Conservation (phyloP, 768 basidiomycete species). For the Lyophyllum semitale region DNA sequence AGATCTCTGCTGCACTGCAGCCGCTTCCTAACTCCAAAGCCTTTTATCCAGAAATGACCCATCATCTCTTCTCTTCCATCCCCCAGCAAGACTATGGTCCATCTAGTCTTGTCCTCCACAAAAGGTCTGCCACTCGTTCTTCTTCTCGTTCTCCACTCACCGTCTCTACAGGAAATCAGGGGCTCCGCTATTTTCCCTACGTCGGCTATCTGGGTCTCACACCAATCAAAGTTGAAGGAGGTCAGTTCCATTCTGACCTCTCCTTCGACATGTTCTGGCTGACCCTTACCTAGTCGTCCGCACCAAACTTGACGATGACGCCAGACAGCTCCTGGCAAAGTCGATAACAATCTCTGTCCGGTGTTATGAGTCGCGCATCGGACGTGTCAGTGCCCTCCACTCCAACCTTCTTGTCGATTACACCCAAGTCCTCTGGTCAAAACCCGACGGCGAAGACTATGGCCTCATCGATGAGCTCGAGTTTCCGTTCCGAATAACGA, state of each 20-base stretch:
- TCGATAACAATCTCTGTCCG: conserved; percentile 74
- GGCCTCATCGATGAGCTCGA: conserved; percentile 66
- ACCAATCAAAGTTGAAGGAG: conserved; percentile 75
- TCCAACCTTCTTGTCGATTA: conserved; percentile 73
- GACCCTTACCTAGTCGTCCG: conserved; percentile 53
- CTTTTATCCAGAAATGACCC: conserved; percentile 41
- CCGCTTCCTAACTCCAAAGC: conserved; percentile 38
- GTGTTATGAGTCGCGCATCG: conserved; percentile 79
- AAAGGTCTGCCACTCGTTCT: conserved; percentile 39
- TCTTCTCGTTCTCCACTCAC: conserved; percentile 10
- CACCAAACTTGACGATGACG: conserved; percentile 71
- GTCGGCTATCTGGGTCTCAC: conserved; percentile 81
- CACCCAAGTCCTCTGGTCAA: conserved; percentile 68
- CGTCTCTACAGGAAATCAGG: conserved; percentile 54
- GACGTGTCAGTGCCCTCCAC: conserved; percentile 55
- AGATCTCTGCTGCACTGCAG: conserved; percentile 36
- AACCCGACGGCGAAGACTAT: conserved; percentile 57
- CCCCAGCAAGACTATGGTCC: conserved; percentile 55
- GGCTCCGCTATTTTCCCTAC: conserved; percentile 72
- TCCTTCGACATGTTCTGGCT: conserved; percentile 9
- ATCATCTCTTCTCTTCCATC: conserved; percentile 28
- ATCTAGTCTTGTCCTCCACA: conserved; percentile 63
- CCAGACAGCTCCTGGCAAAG: conserved; percentile 64
- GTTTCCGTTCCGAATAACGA: conserved; percentile 66
- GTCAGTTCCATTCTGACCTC: conserved; percentile 37